Evolutionary conservation across 257 asterid species (phyloP), one percentile per base, ranked within the genome.

Genomic region (Fraxinus cuspidata): DNA sequence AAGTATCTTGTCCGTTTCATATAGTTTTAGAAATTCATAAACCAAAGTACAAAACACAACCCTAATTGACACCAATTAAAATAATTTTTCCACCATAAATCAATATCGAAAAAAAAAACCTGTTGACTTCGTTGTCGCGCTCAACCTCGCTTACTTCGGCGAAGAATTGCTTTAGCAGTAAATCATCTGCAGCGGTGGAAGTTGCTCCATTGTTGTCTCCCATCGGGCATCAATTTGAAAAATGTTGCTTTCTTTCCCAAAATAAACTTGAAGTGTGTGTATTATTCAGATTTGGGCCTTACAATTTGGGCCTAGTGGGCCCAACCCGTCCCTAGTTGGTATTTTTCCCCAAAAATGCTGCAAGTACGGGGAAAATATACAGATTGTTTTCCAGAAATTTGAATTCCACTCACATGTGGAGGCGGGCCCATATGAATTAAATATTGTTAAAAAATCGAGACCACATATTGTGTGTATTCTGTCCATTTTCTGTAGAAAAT

Each of bases 121-220:
- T 93, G 83, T 16, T 75, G 78, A 95, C 99, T 91, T 95, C 97
- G 75, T 93, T 95, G 60, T 93, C 96, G 75, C 99, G 97, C 88
- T 95, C 99, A 79, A 95, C 98, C 86, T 93, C 99, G 88, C 98
- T 85, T 79, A 95, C 97, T 85, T 95, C 99, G 9, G 96, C 90
- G 83, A 88, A 90, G 90, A 95, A 93, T 84, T 88, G 83, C 87
- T 91, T 95, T 63, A 94, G 89, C 13, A 92, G 85, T 69, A 86
- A 90, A 87, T 92, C 99, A 2, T 90, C 96, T 58, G 78, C 83
- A 74, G 86, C 86, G 72, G 88, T 13, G 58, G 82, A 67, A 27
- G 65, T 69, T 80, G 82, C 51, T 71, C 83, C 90, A 67, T 89
- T 81, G 83, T 76, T 82, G 63, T 87, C 96, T 77, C 94, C 97